Conservation (phyloP, 208 protist species). For the Angomonas deanei region DNA sequence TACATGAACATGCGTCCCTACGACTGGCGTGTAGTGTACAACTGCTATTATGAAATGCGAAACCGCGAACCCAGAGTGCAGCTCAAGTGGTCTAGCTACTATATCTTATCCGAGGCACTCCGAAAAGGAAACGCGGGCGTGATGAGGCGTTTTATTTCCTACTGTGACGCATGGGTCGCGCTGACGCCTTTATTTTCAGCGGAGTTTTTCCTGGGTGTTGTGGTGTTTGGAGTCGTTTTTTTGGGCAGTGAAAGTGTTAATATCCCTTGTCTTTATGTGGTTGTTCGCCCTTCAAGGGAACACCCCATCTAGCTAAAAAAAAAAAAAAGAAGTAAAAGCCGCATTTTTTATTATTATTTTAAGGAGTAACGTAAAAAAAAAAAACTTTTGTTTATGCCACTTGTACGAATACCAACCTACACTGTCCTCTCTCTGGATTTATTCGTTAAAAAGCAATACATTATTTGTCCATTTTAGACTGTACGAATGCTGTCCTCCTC, state of each 20-base stretch:
- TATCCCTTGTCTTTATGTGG: background rate
- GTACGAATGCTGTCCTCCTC: no score
- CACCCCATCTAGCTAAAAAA: background rate
- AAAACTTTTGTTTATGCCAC: no score
- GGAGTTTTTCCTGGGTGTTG: conserved; percentile 41
- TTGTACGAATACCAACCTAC: no score
- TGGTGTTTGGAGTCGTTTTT: conserved; percentile 9
- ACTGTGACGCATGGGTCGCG: conserved; percentile 76
- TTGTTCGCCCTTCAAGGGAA: background rate
- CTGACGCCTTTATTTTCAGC: conserved; percentile 52
- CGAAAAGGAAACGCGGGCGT: conserved; percentile 49
- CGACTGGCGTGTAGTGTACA: conserved; percentile 88
- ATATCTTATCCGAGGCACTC: conserved; percentile 62
- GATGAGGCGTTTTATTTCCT: conserved; percentile 58
- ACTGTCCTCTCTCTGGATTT: no score
- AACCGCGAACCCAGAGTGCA: conserved; percentile 48
- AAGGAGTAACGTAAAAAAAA: no score
- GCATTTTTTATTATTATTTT: background rate
- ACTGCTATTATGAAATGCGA: conserved; percentile 84
- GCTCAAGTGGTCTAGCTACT: conserved; percentile 82
- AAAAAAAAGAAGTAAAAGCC: background rate
- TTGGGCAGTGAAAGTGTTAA: conserved; percentile 17
- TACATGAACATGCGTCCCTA: conserved; percentile 87
- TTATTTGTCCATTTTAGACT: no score
- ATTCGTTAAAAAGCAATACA: no score